Percentiles rank a stretch among this genome's conserved stretches.
Evolutionary conservation across 805 yeast genomes (phyloP).

Genomic region (Debaryomyces tyrocola): DNA sequence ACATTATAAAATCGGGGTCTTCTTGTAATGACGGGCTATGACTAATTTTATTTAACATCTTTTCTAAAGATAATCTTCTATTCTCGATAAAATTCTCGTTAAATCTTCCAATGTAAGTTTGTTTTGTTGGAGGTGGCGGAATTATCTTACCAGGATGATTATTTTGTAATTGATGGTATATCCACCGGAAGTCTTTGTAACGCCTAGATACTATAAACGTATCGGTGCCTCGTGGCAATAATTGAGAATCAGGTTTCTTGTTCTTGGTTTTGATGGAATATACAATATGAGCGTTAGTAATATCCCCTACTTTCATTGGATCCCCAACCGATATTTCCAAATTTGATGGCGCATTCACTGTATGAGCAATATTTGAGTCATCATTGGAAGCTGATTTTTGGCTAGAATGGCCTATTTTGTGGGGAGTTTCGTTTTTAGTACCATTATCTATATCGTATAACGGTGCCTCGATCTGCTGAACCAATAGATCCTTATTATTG

Average conservation of each 20-base stretch:
- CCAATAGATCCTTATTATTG: conserved; percentile 16
- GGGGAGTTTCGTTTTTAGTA: neutral
- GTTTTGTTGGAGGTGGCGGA: conserved; percentile 92
- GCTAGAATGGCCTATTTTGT: conserved; percentile 3
- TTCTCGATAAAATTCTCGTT: conserved; percentile 87
- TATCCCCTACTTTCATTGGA: conserved; percentile 88
- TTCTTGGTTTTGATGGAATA: conserved; percentile 73
- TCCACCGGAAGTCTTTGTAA: conserved; percentile 91
- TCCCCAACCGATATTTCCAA: conserved; percentile 80
- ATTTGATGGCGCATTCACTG: conserved; percentile 7
- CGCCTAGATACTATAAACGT: conserved; percentile 64
- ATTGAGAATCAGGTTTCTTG: conserved; percentile 35
- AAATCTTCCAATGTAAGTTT: conserved; percentile 89
- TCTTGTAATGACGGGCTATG: conserved; percentile 53
- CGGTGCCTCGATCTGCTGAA: conserved; percentile 53
- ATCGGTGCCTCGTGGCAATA: conserved; percentile 33
- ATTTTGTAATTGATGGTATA: conserved; percentile 81
- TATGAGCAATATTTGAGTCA: neutral
- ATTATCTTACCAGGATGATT: conserved; percentile 88
- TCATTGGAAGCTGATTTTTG: neutral
- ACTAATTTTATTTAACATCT: conserved; percentile 77
- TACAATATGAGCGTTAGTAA: conserved; percentile 84
- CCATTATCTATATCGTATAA: conserved; percentile 41
- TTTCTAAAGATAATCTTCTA: conserved; percentile 79
- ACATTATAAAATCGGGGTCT: conserved; percentile 77